A percentile compares a stretch with the other conserved stretches of the same genome.
These are phyloP conservation scores for Xanthoconium purpureum DNA, from an alignment of 768 basidiomycete species.

Conservation along the genomic window DNA sequence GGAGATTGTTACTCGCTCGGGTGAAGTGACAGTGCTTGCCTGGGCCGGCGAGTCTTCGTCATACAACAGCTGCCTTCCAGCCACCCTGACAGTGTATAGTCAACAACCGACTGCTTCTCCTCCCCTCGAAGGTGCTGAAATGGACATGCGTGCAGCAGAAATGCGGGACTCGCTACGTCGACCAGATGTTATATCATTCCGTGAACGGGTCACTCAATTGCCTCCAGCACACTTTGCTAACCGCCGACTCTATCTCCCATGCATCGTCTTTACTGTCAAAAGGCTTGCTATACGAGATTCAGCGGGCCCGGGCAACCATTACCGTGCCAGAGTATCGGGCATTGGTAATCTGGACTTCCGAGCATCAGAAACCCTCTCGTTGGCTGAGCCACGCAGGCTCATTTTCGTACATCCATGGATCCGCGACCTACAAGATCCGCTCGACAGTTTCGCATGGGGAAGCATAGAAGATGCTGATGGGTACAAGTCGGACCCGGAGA, in stretches of 20 bases:
- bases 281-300: not conserved
- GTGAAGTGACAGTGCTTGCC: constrained; percentile 5
- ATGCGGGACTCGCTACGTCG: no score
- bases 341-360: not conserved
- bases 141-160: no score
- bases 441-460: not conserved
- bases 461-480: not conserved
- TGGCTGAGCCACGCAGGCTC: not conserved
- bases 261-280: not conserved
- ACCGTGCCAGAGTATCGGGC: not conserved
- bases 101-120: not conserved
- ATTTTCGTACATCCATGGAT: constrained; percentile 9
- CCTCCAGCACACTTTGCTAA: no score
- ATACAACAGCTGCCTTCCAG: constrained; percentile 15
- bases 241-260: not conserved
- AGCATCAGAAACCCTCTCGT: not conserved
- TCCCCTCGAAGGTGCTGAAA: not conserved
- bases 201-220: no score
- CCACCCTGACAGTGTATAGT: not conserved
- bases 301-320: not conserved
- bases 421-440: not conserved
- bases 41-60: constrained; percentile 9
- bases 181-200: no score
- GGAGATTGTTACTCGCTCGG: constrained; percentile 8
- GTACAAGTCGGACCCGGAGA: not conserved